These are phyloP conservation scores for Striga asiatica DNA, from an alignment of 257 asterid species.

Conservation along the genomic window DNA sequence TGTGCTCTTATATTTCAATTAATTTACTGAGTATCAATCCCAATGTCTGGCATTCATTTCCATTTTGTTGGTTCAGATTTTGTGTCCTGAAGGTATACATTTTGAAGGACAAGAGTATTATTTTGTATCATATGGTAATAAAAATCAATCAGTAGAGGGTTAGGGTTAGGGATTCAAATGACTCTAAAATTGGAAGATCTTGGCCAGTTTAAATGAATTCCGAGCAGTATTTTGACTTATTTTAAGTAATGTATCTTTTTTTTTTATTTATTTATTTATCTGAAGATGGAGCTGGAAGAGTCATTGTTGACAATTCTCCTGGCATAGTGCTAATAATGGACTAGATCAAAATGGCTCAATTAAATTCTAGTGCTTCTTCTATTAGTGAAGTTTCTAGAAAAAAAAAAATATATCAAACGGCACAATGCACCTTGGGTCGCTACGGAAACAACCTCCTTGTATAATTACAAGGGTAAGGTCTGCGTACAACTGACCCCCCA, in stretches of 20 bases:
- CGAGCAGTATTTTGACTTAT: background rate
- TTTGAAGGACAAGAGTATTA: background rate
- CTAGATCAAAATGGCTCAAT: too few relatives aligned
- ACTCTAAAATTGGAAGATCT: slow-evolving; percentile 1
- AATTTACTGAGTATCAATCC: background rate
- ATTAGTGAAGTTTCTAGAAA: too few relatives aligned
- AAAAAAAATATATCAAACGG: too few relatives aligned
- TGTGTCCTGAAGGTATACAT: background rate
- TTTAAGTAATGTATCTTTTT: background rate
- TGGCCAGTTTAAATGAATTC: background rate
- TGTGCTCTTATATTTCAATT: background rate
- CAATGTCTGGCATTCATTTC: background rate
- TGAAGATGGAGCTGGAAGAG: too few relatives aligned
- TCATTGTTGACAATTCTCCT: too few relatives aligned
- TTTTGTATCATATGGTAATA: background rate
- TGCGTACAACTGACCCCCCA: too few relatives aligned
- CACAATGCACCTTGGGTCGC: too few relatives aligned
- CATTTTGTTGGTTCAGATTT: background rate
- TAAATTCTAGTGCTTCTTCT: too few relatives aligned
- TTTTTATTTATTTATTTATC: too few relatives aligned
- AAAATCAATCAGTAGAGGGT: background rate
- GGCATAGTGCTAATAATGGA: too few relatives aligned
- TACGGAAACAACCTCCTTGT: too few relatives aligned
- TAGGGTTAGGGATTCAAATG: background rate
- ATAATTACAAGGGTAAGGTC: too few relatives aligned